A percentile compares a stretch with the other conserved stretches of the same genome.
These are phyloP conservation scores for Leccinum subtestaceum DNA, from an alignment of 768 basidiomycete genomes.

Conservation along the genomic window DNA sequence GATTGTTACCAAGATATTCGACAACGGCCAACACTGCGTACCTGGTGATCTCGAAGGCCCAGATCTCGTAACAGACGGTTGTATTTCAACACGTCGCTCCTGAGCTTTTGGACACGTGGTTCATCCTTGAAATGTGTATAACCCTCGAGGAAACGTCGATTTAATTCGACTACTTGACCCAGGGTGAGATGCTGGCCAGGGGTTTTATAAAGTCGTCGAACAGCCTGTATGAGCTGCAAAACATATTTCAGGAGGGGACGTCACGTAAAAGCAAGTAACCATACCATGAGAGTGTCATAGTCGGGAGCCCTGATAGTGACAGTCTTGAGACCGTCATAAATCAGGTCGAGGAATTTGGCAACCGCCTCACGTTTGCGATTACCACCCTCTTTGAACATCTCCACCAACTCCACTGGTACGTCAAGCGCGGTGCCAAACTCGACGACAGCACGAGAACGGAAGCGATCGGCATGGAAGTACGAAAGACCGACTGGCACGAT, in stretches of 20 bases:
- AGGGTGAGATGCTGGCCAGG: slow-evolving; percentile 92
- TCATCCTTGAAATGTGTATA: slow-evolving; percentile 93
- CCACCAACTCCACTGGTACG: slow-evolving; percentile 85
- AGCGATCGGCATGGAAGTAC: slow-evolving; percentile 78
- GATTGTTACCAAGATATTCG: background rate
- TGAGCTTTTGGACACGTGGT: slow-evolving; percentile 79
- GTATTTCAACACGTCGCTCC: slow-evolving; percentile 81
- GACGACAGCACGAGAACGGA: slow-evolving; percentile 94
- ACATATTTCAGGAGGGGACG: slow-evolving; percentile 4
- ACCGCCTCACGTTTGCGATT: slow-evolving; percentile 87
- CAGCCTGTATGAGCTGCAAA: slow-evolving; percentile 87
- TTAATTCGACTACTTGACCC: slow-evolving; percentile 94
- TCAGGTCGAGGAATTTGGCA: slow-evolving; percentile 80
- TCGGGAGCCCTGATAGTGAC: slow-evolving; percentile 96
- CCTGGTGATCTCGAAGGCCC: slow-evolving; percentile 93
- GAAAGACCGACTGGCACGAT: slow-evolving; percentile 84
- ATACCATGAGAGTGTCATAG: slow-evolving; percentile 95
- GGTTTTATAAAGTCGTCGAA: slow-evolving; percentile 87
- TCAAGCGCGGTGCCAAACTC: slow-evolving; percentile 92
- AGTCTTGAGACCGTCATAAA: slow-evolving; percentile 91
- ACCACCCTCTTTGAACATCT: slow-evolving; percentile 91
- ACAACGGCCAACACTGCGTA: slow-evolving; percentile 27
- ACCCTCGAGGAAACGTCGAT: slow-evolving; percentile 88
- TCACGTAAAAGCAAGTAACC: slow-evolving; percentile 20
- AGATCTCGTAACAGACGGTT: slow-evolving; percentile 86